phyloP scores from a whole-genome alignment of 495 filamentous ascomycete species.

The Trichocladium uniseriatum region DNA sequence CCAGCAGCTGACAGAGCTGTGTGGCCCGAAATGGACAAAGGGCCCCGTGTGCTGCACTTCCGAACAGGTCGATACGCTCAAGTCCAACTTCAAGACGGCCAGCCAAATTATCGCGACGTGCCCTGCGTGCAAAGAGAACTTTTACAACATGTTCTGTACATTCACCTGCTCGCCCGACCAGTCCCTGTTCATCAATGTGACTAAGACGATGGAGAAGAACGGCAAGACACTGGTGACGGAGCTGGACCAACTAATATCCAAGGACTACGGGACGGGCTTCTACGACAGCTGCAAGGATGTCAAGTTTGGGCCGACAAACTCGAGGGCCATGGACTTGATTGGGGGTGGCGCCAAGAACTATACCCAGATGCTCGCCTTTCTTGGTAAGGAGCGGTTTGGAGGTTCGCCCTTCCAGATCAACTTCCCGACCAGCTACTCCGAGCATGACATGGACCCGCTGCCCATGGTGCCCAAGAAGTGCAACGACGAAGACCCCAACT shows the following conservation, averaged over 20 bases:
- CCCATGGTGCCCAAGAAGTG: conserved; percentile 67
- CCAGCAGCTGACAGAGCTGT: conserved; percentile 71
- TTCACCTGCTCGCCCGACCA: conserved; percentile 97
- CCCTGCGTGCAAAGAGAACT: conserved; percentile 93
- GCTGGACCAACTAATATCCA: conserved; percentile 79
- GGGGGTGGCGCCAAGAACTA: conserved; percentile 93
- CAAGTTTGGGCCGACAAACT: conserved; percentile 89
- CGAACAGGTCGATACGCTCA: conserved; percentile 75
- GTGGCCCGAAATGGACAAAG: conserved; percentile 74
- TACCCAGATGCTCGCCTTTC: conserved; percentile 70
- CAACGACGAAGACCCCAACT: conserved; percentile 75
- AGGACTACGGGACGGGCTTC: conserved; percentile 80
- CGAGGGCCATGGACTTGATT: conserved; percentile 87
- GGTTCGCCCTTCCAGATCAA: conserved; percentile 98
- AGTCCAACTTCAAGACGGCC: conserved; percentile 74
- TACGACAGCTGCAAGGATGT: conserved; percentile 98
- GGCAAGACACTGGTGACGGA: conserved; percentile 73
- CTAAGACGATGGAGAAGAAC: conserved; percentile 54
- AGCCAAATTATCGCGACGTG: conserved; percentile 83
- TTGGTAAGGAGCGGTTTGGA: conserved; percentile 80
- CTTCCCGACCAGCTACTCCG: conserved; percentile 59
- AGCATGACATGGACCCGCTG: conserved; percentile 55
- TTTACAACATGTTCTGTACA: conserved; percentile 94
- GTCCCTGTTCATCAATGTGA: conserved; percentile 91
- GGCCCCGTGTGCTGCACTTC: conserved; percentile 75